These are phyloP conservation scores for Eucalyptus marginata DNA, from an alignment of 345 rosid genomes.

Conservation along the genomic window DNA sequence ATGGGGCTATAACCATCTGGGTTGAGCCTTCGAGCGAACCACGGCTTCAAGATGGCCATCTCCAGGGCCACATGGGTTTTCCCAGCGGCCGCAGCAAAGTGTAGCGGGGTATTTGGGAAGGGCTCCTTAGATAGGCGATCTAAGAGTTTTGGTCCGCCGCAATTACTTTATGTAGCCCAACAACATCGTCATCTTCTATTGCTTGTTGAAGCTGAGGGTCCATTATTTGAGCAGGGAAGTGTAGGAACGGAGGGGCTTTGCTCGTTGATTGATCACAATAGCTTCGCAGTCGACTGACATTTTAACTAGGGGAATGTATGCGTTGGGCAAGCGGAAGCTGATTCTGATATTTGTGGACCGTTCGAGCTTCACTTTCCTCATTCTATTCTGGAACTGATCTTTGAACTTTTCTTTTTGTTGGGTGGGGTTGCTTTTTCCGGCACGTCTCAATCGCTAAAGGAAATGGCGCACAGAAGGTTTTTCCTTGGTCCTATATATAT, in stretches of 20 bases:
- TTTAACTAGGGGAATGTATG: background rate
- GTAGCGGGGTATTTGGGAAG: background rate
- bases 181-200: background rate
- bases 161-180: background rate
- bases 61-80: background rate
- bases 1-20: background rate
- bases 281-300: background rate
- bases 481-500: too few species aligned
- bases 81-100: rapidly evolving
- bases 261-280: background rate
- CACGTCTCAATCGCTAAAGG: background rate
- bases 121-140: background rate
- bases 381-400: background rate
- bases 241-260: background rate
- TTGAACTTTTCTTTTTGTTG: background rate
- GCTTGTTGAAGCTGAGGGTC: background rate
- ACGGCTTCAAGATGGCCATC: background rate
- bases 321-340: background rate
- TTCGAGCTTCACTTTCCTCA: background rate
- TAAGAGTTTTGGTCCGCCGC: background rate
- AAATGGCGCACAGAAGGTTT: background rate
- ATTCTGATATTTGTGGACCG: background rate
- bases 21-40: background rate
- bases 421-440: background rate
- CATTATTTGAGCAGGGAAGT: background rate